Base-by-base conservation (phyloP, 768 basidiomycete species). In the Collybia mongolica region DNA sequence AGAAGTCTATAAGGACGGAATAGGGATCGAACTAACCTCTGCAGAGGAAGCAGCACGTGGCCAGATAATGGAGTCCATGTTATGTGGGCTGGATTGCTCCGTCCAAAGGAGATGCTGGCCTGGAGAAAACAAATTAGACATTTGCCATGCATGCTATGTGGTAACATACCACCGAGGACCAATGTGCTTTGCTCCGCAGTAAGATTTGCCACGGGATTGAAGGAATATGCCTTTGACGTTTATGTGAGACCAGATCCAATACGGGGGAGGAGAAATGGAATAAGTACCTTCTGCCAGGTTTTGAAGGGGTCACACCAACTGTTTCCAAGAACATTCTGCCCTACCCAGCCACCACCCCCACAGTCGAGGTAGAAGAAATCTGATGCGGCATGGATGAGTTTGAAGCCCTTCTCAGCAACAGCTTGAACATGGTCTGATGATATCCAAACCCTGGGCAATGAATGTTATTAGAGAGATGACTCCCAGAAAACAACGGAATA, bases 341-440 rank as follows among this genome's bases (percentile, higher is more conserved):
- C 86, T 8, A 88, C 66, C 85, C 87, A 91, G 23, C 74, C 82
- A 6, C 88, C 89, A 1, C 65, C 81, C 29, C 89, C 89, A 54
- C 86, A 89, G 57, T 90, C 88, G 20, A 92, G 79, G 66, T 92
- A 92, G 70, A 92, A 90, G 66, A 80, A 87, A 60, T 91, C 82
- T 6, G 82, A 84, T 0, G 88, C 75, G 1, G 83, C 80, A 48
- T 90, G 88, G 2, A 93, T 68, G 39, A 93, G 59, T 38, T 73
- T 68, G 69, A 73, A 81, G 0, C 84, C 85, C 55, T 81, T 81
- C 23, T 76, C 68, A 0, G 81, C 80, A 4, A 90, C 87, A 0
- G 75, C 69, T 0, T 71, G 73, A 6, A 77, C 87, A 58, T 89
- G 69, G 15, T 66, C 66, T 0, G 85, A 85, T 0, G 84, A 82